Evolutionary conservation across 768 basidiomycete genomes (phyloP), one percentile per base, ranked within the genome.

Genomic region (Boletales sp.): DNA sequence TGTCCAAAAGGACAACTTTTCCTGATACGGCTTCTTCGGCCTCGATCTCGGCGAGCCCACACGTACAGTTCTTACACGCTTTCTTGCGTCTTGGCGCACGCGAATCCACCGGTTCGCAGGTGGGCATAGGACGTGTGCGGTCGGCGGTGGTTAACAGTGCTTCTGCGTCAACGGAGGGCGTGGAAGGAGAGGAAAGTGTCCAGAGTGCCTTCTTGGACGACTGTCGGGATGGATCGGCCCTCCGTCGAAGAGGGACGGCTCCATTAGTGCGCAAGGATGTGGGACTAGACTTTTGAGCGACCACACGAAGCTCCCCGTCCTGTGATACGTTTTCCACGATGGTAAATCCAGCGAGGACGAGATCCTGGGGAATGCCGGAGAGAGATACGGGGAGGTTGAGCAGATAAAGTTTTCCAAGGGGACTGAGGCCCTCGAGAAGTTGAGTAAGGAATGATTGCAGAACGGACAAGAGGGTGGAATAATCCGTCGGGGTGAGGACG

Each of bases 31-130:
- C 66, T 69, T 97, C 93, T 66, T 93, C 89, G 48, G 83, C 87
- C 68, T 97, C 92, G 15, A 95, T 66, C 74, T 98, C 97, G 15
- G 89, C 86, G 50, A 99, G 78, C n/a, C 97, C 97, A 62, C 97
- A 99, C 3, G 91, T 82, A 70, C 97, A 99, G 65, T 82, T 83
- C 74, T 97, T 97, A 80, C 97, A 99, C 29, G 97, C 95, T 66
- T 84, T 86, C 76, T 88, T 92, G 59, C 87, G 74, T 55, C 87
- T 75, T n/a, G 82, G 79, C 13, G 75, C 76, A 19, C 68, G 65
- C 10, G 58, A 59, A 17, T 57, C 61, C 38, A 79, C 70, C 14
- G 90, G 90, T 63, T 87, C 89, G 57, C 90, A 91, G 6, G 80
- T 78, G 24, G 87, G 86, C 31, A 79, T 78, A 0, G 93, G 94